phyloP scores from a whole-genome alignment of 306 rosid species.

The Parietaria judaica region DNA sequence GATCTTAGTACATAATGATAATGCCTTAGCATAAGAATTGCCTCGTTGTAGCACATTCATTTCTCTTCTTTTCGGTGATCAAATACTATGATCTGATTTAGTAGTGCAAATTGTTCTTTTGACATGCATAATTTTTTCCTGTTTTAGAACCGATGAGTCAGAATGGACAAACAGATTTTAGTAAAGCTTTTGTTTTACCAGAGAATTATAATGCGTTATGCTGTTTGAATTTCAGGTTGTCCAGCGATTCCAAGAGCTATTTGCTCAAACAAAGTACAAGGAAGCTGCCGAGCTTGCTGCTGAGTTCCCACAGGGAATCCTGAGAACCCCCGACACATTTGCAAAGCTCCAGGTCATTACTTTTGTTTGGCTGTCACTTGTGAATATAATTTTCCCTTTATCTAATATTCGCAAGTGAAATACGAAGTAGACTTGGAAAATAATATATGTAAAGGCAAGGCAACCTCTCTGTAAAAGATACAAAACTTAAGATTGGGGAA shows the following conservation, averaged over 20 bases:
- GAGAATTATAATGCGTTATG: constrained; percentile 13
- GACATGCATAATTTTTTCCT: too few relatives aligned
- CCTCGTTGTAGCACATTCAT: too few relatives aligned
- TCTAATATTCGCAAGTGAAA: neutral
- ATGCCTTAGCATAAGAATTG: too few relatives aligned
- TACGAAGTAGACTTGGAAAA: too few relatives aligned
- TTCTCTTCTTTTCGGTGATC: too few relatives aligned
- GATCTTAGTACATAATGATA: too few relatives aligned
- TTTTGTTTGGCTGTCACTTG: constrained; percentile 4
- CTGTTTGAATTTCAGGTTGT: constrained; percentile 60
- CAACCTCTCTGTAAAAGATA: neutral
- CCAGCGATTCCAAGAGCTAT: constrained; percentile 95
- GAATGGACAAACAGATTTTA: too few relatives aligned
- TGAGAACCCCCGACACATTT: constrained; percentile 95
- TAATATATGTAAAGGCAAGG: neutral
- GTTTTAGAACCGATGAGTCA: too few relatives aligned
- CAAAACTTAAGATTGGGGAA: neutral
- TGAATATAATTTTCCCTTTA: neutral
- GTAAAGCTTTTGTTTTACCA: constrained; percentile 6
- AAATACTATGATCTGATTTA: too few relatives aligned
- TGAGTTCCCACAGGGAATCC: constrained; percentile 96
- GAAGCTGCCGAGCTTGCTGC: constrained; percentile 99
- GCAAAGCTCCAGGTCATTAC: constrained; percentile 87
- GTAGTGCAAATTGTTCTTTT: too few relatives aligned
- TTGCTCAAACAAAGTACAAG: constrained; percentile 97